Evolutionary conservation across 2,329 filamentous ascomycete species (phyloP), one percentile per base, ranked within the genome.

Genomic region (Apiospora pterosperma): DNA sequence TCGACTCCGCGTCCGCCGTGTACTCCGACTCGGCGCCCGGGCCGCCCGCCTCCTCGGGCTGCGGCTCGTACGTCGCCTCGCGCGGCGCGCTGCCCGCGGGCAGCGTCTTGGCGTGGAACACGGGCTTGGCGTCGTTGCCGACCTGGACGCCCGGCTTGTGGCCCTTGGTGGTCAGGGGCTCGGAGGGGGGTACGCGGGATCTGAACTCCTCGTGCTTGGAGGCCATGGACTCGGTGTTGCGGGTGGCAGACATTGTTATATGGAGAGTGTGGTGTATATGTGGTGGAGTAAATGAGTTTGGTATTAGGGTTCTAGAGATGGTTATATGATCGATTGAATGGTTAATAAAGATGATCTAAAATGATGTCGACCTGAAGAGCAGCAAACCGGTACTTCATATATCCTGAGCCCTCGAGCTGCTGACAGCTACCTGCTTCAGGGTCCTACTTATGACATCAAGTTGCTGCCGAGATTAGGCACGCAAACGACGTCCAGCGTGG

Each of bases 61-160:
- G 76, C 12, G 83, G 81, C 44, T 75, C 69, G 72, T 78, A 81
- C 11, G 76, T 78, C 63, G 74, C 61, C 62, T 79, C 73, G 16
- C 66, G 66, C 3, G 90, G 90, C 0, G 90, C 90, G 4, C 86
- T 85, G 65, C 90, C 90, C 0, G 89, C 77, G 0, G 88, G 82
- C 39, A 88, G 77, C 1, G 82, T 83, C 74, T 92, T 69, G 28
- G 86, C 84, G 70, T 84, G 80, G 80, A 91, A 93, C 72, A 91
- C 89, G 23, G 87, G 87, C 14, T 77, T 73, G 28, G 79, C 78
- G 62, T 90, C 88, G 69, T 87, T 85, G 71, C 85, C 85, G 64
- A 87, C 82, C 66, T 86, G 82, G 69, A 83, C 79, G 62, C 90
- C 90, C 4, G 85, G 83, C 72, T 87, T 81, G 76, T 92, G 90